phyloP scores from a whole-genome alignment of 2,329 filamentous ascomycete species.

The Davidsoniella virescens region DNA sequence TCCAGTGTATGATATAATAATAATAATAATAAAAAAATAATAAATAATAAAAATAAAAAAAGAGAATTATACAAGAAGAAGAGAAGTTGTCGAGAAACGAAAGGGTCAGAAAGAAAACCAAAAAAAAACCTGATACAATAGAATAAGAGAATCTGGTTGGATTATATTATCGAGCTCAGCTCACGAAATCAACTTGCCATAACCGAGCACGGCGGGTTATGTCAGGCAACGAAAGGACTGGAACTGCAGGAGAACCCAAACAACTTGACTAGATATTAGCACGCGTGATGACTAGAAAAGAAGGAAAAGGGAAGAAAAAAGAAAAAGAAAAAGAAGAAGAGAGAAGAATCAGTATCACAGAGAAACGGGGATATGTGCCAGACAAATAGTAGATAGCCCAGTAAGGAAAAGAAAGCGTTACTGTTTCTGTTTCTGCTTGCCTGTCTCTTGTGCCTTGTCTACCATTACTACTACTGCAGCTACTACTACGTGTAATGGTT shows the following conservation, averaged over 20 bases:
- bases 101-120: slow-evolving; percentile 16
- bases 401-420: not conserved
- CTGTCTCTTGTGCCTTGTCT: no score
- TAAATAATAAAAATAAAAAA: not conserved
- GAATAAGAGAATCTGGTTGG: not conserved
- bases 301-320: slow-evolving; percentile 2
- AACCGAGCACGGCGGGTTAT: slow-evolving; percentile 1
- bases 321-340: not conserved
- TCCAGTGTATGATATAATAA: slow-evolving; percentile 7
- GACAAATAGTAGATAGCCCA: not conserved
- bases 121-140: not conserved
- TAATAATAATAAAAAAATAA: not conserved
- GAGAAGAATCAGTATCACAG: not conserved
- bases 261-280: slow-evolving; percentile 1
- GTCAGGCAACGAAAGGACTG: no score
- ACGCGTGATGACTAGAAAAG: slow-evolving; percentile 3
- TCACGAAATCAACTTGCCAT: not conserved
- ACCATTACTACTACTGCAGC: no score
- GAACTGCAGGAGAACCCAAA: slow-evolving; percentile 3
- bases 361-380: no score
- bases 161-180: no score
- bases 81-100: slow-evolving; percentile 13
- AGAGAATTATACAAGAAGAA: not conserved
- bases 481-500: no score
- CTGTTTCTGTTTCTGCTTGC: not conserved